Evolutionary conservation across 108 stramenopile genomes (phyloP).

Genomic region (Cylindrotheca fusiformis): DNA sequence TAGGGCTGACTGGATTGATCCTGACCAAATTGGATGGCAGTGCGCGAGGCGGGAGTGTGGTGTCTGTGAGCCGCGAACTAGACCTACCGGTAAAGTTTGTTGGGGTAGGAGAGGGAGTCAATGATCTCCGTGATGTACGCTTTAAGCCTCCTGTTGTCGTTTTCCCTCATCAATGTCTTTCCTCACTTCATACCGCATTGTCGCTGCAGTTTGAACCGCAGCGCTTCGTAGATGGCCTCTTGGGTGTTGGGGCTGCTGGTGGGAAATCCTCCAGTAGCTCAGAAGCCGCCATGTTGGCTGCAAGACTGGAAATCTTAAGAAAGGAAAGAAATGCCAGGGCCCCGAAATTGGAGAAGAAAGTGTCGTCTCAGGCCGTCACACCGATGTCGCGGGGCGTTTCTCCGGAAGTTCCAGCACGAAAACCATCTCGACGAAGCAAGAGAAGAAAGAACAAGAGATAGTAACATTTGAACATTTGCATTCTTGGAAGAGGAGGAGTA

Average conservation of each 20-base stretch:
- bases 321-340: constrained; percentile 63
- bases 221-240: constrained; percentile 74
- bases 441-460: constrained; percentile 15
- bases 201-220: constrained; percentile 78
- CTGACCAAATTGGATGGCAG: constrained; percentile 95
- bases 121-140: constrained; percentile 86
- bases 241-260: constrained; percentile 76
- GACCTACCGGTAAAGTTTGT: constrained; percentile 94
- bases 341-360: constrained; percentile 26
- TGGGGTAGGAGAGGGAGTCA: constrained; percentile 92
- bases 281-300: constrained; percentile 64
- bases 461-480: constrained; percentile 21
- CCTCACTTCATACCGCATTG: neutral
- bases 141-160: neutral
- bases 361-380: too few species aligned
- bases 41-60: constrained; percentile 92
- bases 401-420: neutral
- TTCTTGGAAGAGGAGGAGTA: constrained; percentile 16
- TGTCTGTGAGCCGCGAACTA: constrained; percentile 86
- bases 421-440: neutral
- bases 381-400: neutral
- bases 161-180: constrained; percentile 1
- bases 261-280: constrained; percentile 31
- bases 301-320: constrained; percentile 57
- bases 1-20: constrained; percentile 90